Conservation (phyloP, 1,139 yeast species). For the Pichia sp. region DNA sequence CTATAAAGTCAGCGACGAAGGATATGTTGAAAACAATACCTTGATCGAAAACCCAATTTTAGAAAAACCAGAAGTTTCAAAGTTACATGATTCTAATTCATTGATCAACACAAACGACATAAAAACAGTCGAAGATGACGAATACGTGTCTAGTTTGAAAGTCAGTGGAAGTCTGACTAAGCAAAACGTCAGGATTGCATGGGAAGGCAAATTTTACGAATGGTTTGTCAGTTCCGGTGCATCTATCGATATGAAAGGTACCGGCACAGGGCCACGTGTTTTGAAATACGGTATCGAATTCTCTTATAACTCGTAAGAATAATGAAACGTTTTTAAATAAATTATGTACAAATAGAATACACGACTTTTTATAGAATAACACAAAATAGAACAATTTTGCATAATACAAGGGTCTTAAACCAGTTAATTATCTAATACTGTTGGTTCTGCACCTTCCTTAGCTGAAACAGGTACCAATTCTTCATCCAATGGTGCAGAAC, state of each 20-base stretch:
- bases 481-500: too few relatives aligned
- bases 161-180: conserved; percentile 70
- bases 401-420: too few relatives aligned
- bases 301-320: conserved; percentile 10
- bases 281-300: conserved; percentile 36
- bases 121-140: conserved; percentile 8
- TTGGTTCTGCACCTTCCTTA: too few relatives aligned
- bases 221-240: conserved; percentile 79
- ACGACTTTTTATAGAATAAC: too few relatives aligned
- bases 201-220: conserved; percentile 90
- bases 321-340: neutral
- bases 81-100: too few relatives aligned
- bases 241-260: conserved; percentile 37
- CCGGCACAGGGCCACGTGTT: conserved; percentile 26
- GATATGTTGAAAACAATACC: conserved; percentile 9
- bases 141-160: conserved; percentile 59
- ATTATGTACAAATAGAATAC: neutral
- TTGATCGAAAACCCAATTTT: neutral
- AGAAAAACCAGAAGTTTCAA: neutral
- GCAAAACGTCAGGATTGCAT: conserved; percentile 58
- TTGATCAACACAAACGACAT: neutral
- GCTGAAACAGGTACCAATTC: too few relatives aligned
- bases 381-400: too few relatives aligned
- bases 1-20: conserved; percentile 15
- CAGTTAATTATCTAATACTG: too few relatives aligned